These are phyloP conservation scores for Globisporangium spinosum DNA, from an alignment of 352 stramenopile species.

Conservation along the genomic window DNA sequence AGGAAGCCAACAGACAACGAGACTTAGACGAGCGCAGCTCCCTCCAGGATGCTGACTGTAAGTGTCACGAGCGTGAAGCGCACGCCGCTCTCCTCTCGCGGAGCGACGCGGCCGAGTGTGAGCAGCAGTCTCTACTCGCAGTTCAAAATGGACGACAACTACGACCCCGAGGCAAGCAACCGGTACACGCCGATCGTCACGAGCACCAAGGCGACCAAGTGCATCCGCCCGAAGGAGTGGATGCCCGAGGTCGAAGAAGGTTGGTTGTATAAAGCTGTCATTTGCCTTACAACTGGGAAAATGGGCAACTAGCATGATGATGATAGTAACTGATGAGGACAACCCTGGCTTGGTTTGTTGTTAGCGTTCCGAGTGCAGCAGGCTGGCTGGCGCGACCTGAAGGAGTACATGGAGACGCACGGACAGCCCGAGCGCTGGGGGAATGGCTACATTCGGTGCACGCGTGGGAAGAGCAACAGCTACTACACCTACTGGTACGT, in stretches of 20 bases:
- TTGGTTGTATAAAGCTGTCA: background rate
- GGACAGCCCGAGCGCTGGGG: constrained; percentile 68
- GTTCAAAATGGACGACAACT: constrained; percentile 59
- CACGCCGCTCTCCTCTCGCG: constrained; percentile 36
- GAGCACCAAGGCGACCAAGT: constrained; percentile 51
- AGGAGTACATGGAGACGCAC: constrained; percentile 80
- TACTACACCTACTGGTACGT: constrained; percentile 83
- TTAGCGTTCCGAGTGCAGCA: constrained; percentile 71
- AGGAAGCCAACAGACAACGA: background rate
- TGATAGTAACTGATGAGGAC: background rate
- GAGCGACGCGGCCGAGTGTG: constrained; percentile 18
- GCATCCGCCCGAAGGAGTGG: constrained; percentile 70
- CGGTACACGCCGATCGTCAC: constrained; percentile 37
- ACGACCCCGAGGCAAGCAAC: constrained; percentile 25
- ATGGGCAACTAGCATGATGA: no score
- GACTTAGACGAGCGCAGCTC: background rate
- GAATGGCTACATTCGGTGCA: constrained; percentile 76
- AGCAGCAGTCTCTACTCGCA: constrained; percentile 24
- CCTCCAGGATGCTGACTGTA: constrained; percentile 26
- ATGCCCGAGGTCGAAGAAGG: constrained; percentile 62
- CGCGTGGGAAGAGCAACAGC: constrained; percentile 74
- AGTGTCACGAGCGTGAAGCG: constrained; percentile 31
- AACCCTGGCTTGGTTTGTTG: background rate
- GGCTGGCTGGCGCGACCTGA: constrained; percentile 67
- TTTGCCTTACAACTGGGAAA: background rate